These are phyloP conservation scores for Coemansia pectinata DNA, from an alignment of 192 early-diverging fungal genomes.

Conservation along the genomic window DNA sequence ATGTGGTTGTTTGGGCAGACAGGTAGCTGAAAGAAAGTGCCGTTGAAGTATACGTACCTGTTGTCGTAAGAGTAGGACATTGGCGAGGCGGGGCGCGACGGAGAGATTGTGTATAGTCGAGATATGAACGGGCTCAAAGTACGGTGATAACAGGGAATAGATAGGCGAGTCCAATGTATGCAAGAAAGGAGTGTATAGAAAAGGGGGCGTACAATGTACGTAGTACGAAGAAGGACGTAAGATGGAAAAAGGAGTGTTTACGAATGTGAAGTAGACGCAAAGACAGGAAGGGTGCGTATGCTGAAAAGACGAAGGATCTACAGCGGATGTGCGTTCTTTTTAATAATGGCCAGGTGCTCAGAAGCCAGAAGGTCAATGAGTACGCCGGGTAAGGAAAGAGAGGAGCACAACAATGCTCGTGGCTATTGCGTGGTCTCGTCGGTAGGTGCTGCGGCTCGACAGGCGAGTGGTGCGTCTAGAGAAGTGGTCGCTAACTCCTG, in stretches of 20 bases:
- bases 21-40: not conserved
- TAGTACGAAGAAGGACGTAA: not conserved
- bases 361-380: not conserved
- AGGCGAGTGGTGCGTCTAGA: not conserved
- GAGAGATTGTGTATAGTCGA: not conserved
- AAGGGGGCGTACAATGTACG: not conserved
- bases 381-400: not conserved
- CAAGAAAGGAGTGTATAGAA: slow-evolving; percentile 1
- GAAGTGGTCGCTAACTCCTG: not conserved
- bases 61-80: slow-evolving; percentile 53
- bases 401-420: not conserved
- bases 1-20: not conserved
- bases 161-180: not conserved
- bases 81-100: not conserved
- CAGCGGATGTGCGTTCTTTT: slow-evolving; percentile 11
- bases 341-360: not conserved
- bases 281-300: not conserved
- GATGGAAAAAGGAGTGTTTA: not conserved
- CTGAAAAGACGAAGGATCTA: slow-evolving; percentile 7
- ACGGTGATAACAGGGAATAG: not conserved
- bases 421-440: not conserved
- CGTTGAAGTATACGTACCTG: slow-evolving; percentile 22
- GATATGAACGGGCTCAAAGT: not conserved
- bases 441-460: not conserved
- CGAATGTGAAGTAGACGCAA: not conserved